A percentile compares a stretch with the other conserved stretches of the same genome.
These are phyloP conservation scores for Haematococcus sp. DNA, from an alignment of 139 green algal species.

Conservation along the genomic window DNA sequence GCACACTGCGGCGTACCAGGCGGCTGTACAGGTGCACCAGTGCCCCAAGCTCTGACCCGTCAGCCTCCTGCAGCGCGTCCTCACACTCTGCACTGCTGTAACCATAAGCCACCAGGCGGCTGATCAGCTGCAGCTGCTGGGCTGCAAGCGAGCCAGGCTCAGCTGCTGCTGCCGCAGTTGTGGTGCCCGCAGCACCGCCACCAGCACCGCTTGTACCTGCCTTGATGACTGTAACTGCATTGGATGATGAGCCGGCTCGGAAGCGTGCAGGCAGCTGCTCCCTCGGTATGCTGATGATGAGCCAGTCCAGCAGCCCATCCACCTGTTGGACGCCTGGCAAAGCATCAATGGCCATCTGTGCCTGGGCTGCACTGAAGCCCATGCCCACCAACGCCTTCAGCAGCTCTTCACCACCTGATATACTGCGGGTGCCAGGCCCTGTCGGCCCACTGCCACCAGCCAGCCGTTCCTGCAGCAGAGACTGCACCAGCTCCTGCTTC, in stretches of 20 bases:
- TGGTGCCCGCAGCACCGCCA: neutral
- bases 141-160: neutral
- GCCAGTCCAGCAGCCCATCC: conserved; percentile 68
- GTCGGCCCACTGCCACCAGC: neutral
- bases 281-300: conserved; percentile 15
- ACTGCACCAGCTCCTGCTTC: conserved; percentile 44
- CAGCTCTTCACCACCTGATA: neutral
- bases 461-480: conserved; percentile 30
- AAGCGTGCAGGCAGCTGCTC: neutral
- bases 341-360: neutral
- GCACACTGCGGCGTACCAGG: neutral
- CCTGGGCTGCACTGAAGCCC: conserved; percentile 46
- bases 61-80: conserved; percentile 29
- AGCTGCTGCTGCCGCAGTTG: neutral
- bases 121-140: conserved; percentile 8
- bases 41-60: neutral
- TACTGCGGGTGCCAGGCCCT: neutral
- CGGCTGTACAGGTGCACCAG: neutral
- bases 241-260: conserved; percentile 1
- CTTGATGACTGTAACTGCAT: neutral
- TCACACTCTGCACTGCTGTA: conserved; percentile 36
- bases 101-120: conserved; percentile 35
- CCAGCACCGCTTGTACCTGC: neutral
- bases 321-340: conserved; percentile 1
- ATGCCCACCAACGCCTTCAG: conserved; percentile 15